Evolutionary conservation across 352 stramenopile species (phyloP).

Genomic region (Phytophthora citrophthora): DNA sequence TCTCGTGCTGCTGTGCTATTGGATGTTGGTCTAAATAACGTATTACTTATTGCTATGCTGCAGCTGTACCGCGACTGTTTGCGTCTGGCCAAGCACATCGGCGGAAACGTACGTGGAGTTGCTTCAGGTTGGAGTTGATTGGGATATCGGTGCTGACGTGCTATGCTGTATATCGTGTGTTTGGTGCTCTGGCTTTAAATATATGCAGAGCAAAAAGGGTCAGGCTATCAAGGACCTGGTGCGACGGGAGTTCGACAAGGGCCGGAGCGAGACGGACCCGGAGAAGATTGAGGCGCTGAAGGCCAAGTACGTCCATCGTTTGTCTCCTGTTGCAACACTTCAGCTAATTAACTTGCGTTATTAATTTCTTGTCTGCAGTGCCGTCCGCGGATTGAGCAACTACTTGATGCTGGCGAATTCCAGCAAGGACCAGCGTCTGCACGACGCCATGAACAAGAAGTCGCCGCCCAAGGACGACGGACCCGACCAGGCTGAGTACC

Average conservation of each 20-base stretch:
- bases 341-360: neutral
- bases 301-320: slow-evolving; percentile 65
- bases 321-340: neutral
- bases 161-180: neutral
- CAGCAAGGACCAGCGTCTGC: slow-evolving; percentile 88
- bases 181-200: neutral
- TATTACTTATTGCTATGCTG: neutral
- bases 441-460: slow-evolving; percentile 80
- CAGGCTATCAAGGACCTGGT: slow-evolving; percentile 75
- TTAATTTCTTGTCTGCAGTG: slow-evolving; percentile 39
- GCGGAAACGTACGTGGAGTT: slow-evolving; percentile 62
- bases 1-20: neutral
- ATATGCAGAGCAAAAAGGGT: slow-evolving; percentile 81
- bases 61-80: slow-evolving; percentile 88
- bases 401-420: slow-evolving; percentile 90
- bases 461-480: slow-evolving; percentile 38
- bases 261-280: slow-evolving; percentile 72
- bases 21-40: neutral
- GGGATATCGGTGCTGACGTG: slow-evolving; percentile 5
- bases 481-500: slow-evolving; percentile 78
- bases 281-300: slow-evolving; percentile 87
- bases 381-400: slow-evolving; percentile 85
- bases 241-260: slow-evolving; percentile 84
- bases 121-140: neutral
- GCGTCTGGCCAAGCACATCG: slow-evolving; percentile 88